These are phyloP conservation scores for Xylariales sp. DNA, from an alignment of 2,329 filamentous ascomycete species.

Conservation along the genomic window DNA sequence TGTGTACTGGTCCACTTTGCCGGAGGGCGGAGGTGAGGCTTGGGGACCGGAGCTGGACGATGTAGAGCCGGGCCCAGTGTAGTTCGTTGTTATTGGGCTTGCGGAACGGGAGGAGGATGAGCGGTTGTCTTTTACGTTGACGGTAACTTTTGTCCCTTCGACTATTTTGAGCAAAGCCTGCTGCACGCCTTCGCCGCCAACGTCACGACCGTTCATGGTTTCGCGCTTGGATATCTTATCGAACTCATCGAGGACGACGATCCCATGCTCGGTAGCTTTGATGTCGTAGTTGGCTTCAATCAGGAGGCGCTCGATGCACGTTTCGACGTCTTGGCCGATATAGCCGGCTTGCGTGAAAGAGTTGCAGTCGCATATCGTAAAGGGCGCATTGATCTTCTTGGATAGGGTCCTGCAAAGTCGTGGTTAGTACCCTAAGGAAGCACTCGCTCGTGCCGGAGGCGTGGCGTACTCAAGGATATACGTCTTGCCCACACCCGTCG, in stretches of 20 bases:
- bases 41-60: constrained; percentile 38
- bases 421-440: too few relatives aligned
- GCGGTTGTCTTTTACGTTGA: constrained; percentile 79
- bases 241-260: constrained; percentile 93
- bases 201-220: constrained; percentile 84
- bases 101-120: constrained; percentile 45
- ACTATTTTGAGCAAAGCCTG: constrained; percentile 94
- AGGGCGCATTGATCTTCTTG: constrained; percentile 88
- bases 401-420: constrained; percentile 72
- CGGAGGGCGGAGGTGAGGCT: constrained; percentile 36
- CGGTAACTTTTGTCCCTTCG: constrained; percentile 87
- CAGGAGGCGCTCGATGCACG: constrained; percentile 84
- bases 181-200: constrained; percentile 93
- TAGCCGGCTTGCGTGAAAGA: constrained; percentile 96
- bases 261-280: constrained; percentile 78
- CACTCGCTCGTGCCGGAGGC: too few relatives aligned
- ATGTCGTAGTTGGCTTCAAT: constrained; percentile 89
- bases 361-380: constrained; percentile 93
- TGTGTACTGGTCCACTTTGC: constrained; percentile 60
- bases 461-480: constrained; percentile 72
- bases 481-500: constrained; percentile 94
- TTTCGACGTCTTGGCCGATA: constrained; percentile 96
- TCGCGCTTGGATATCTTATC: constrained; percentile 94
- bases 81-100: constrained; percentile 49
- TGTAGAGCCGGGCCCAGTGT: constrained; percentile 40